Conservation (phyloP, 2,329 filamentous ascomycete genomes). For the Clarireedia hainanense region DNA sequence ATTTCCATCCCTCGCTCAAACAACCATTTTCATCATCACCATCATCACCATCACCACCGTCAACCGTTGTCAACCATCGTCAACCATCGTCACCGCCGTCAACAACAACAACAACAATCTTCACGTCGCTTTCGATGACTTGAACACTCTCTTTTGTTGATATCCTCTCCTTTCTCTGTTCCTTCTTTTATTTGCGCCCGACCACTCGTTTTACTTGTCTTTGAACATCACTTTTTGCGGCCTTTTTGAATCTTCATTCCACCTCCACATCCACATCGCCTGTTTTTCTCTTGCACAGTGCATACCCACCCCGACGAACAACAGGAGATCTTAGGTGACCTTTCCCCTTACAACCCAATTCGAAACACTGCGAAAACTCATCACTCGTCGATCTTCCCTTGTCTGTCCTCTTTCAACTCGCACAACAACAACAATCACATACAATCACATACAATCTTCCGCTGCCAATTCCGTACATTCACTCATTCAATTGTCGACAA, state of each 20-base stretch:
- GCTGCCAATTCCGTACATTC: too few relatives aligned
- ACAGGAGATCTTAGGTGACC: neutral
- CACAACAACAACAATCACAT: too few relatives aligned
- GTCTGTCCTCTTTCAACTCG: neutral
- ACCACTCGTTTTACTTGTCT: neutral
- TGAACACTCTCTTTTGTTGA: constrained; percentile 13
- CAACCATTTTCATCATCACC: too few relatives aligned
- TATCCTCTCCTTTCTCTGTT: constrained; percentile 1
- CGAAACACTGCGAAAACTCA: neutral
- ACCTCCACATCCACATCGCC: constrained; percentile 4
- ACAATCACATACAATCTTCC: neutral
- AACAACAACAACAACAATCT: neutral
- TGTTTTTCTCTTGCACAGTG: neutral
- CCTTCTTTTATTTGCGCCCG: neutral
- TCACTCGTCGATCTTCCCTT: neutral
- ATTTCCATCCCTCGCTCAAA: neutral
- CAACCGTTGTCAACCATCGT: too few relatives aligned
- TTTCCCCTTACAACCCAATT: neutral
- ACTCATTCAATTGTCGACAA: too few relatives aligned
- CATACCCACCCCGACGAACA: neutral
- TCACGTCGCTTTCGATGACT: constrained; percentile 11
- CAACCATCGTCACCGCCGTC: constrained; percentile 29
- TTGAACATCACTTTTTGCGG: neutral
- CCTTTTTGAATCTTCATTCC: constrained; percentile 5
- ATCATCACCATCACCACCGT: neutral